Evolutionary conservation across 1,284 basidiomycete genomes (phyloP).

Genomic region (Trichosporon inkin): DNA sequence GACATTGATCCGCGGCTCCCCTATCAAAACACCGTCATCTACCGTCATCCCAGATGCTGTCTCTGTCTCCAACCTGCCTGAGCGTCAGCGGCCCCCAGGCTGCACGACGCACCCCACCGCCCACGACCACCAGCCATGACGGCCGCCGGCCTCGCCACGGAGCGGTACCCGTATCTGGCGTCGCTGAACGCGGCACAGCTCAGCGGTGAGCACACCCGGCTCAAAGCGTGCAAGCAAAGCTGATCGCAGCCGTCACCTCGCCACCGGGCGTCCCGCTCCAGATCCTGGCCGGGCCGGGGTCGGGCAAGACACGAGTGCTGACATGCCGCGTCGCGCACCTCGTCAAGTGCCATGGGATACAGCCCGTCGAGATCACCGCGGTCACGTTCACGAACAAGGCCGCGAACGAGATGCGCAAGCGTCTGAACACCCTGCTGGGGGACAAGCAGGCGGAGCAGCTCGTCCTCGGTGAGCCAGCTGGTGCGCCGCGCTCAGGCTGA

Average conservation of each 20-base stretch:
- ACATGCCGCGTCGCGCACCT: conserved; percentile 75
- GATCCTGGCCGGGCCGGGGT: conserved; percentile 79
- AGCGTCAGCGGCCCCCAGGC: not conserved
- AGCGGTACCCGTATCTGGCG: conserved; percentile 33
- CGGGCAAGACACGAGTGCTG: conserved; percentile 66
- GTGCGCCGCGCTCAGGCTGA: conserved; percentile 10
- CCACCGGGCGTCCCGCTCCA: conserved; percentile 64
- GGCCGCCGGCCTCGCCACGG: not conserved
- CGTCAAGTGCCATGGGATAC: conserved; percentile 58
- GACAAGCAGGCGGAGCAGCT: conserved; percentile 59
- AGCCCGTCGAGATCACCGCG: conserved; percentile 65
- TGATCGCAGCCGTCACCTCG: conserved; percentile 61
- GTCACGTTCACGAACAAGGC: conserved; percentile 88
- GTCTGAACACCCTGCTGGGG: conserved; percentile 69
- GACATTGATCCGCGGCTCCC: not conserved
- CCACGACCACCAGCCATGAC: not conserved
- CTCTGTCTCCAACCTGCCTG: too few relatives aligned
- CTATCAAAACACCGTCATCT: conserved; percentile 4
- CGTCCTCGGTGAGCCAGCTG: conserved; percentile 53
- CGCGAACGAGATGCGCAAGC: conserved; percentile 78
- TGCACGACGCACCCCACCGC: not conserved
- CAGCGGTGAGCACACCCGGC: conserved; percentile 28
- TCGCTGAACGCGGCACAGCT: conserved; percentile 42
- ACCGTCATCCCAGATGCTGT: not conserved
- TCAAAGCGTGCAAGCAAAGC: not conserved